phyloP scores from a whole-genome alignment of 257 asterid genomes.

The Lycium ferocissimum region DNA sequence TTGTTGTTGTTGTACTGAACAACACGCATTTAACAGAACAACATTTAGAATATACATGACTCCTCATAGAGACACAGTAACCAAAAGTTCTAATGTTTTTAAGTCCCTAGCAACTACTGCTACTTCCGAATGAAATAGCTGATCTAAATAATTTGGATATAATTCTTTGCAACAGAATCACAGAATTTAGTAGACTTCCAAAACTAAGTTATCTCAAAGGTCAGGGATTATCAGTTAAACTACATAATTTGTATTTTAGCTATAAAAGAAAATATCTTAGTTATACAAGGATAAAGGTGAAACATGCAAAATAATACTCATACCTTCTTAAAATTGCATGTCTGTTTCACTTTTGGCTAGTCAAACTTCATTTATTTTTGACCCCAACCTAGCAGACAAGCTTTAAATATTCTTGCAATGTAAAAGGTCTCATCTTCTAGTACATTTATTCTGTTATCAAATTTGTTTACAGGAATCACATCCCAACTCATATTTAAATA shows the following conservation, averaged over 20 bases:
- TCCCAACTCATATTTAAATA: neutral
- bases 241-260: neutral
- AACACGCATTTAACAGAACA: neutral
- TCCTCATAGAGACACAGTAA: neutral
- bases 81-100: neutral
- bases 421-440: neutral
- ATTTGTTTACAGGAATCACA: neutral
- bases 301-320: neutral
- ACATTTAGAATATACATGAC: neutral
- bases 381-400: neutral
- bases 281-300: neutral
- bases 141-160: neutral
- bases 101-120: neutral
- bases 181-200: slow-evolving; percentile 17
- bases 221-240: neutral
- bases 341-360: neutral
- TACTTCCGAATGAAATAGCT: slow-evolving; percentile 2
- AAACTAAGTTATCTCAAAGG: neutral
- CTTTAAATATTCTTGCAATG: slow-evolving; percentile 15
- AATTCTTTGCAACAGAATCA: slow-evolving; percentile 1
- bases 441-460: slow-evolving; percentile 13
- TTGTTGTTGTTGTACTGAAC: too few species aligned
- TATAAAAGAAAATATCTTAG: neutral
- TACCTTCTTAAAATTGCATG: neutral
- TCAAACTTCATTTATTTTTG: neutral